Evolutionary conservation across 192 early-diverging fungal genomes (phyloP), one percentile per base, ranked within the genome.

Genomic region (Rhizophlyctis rosea): DNA sequence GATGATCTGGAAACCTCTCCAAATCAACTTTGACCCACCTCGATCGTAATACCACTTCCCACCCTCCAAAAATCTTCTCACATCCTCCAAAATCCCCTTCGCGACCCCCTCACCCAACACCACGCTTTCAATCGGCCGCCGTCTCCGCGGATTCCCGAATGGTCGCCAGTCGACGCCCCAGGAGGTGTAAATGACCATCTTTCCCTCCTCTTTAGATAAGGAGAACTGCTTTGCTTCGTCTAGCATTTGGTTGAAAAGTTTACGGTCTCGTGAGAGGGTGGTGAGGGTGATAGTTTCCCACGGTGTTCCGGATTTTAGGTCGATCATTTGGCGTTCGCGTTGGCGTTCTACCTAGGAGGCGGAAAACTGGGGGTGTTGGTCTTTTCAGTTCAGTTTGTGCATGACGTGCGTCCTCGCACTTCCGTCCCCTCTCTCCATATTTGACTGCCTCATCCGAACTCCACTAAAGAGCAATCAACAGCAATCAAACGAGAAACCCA

Each of bases 161-260:
- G 92, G 92, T 57, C 94, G 78, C 96, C 96, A 98, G 62, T 98
- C 96, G 4, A 91, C 88, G 0, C 96, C 96, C 78, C 86, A 96
- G 36, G 87, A 90, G 1, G 94, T 94, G 74, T 94, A 97, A 47
- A 98, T 82, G 29, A 98, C 96, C 2, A 92, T 97, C 59, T 95
- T 94, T 23, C 96, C 96, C 56, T 93, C 90, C 74, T 96, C 91
- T 62, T 91, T 89, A 56, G 86, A 75, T 48, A 98, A 70, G 14
- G 96, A 94, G 54, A 86, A 70, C 48, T 76, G 71, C 54, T 90
- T 91, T 13, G 96, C 90, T 53, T 94, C 91, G 25, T 86, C 63
- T 23, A 98, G 78, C 33, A 98, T 81, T 0, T 81, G 70, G 1
- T 80, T 68, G 64, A 98, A 90, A 3, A 96, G 78, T 1, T 78